Base-by-base conservation (phyloP, 129 eudicot genomes). In the Glebionis coronaria region DNA sequence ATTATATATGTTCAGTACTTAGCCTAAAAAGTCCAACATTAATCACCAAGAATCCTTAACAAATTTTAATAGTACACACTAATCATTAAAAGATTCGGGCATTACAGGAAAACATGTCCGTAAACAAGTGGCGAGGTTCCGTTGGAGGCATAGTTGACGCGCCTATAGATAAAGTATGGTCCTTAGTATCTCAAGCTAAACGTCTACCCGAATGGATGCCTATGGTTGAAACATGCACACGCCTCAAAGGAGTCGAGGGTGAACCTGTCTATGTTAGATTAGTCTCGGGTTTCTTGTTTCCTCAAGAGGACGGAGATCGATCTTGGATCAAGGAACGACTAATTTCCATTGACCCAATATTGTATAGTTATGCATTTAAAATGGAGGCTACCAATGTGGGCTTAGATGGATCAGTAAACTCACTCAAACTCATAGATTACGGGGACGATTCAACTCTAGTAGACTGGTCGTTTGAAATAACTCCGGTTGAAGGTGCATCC, bases 231-330 rank as follows among this genome's bases (percentile, higher is more conserved):
- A 78, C 62, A 11, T 88, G 92, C 83, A 85, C 87, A 2, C 73
- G 72, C 68, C 70, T 88, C 77, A 62, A 61, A 9, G 92, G 96
- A 56, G 70, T 72, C n/a, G 91, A 82, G 59, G 91, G 89, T 20
- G 47, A 70, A 51, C 86, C 85, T 13, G 87, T 83, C 35, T 88
- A 85, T 56, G 79, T 81, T 28, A 75, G 89, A 31, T 50, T 88
- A 76, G 88, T 88, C 68, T 88, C 91, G 0, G 96, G 96, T 11
- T 85, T 85, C 71, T 76, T 85, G 91, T 88, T 88, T 71, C 82
- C 91, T 1, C 96, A 85, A 71, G 82, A 85, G 16, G 91, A 85
- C 5, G 91, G 87, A 13, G 92, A 85, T 68, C 83, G 92, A 42
- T 82, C 96, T 8, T 88, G 92, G 96, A 82, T 88, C 61, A 88